Conservation (phyloP, 768 basidiomycete species). For the Pisolithus marmoratus region DNA sequence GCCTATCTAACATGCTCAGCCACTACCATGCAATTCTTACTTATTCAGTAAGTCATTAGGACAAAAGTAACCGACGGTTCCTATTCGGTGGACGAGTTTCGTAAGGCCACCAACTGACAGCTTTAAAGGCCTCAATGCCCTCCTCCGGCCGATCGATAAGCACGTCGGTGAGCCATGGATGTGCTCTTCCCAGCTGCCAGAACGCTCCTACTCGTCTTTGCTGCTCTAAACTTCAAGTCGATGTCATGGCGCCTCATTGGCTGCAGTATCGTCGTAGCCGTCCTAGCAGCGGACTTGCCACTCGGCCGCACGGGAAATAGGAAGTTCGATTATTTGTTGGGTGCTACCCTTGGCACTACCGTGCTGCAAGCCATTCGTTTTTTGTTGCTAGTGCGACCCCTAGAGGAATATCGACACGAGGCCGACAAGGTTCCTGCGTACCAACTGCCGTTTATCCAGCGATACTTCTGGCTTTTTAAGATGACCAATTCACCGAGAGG, state of each 20-base stretch:
- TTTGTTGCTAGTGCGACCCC: constrained; percentile 1
- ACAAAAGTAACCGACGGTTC: no score
- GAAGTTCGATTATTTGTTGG: constrained; percentile 1
- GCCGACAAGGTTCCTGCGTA: not conserved
- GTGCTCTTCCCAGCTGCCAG: not conserved
- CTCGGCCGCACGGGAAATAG: not conserved
- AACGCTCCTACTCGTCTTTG: not conserved
- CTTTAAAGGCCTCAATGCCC: no score
- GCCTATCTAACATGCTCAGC: no score
- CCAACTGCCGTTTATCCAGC: not conserved
- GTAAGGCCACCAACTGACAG: no score
- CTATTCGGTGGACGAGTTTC: no score
- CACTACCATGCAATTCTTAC: no score
- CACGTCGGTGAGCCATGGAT: not conserved
- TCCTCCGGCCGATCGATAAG: no score
- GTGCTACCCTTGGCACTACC: not conserved
- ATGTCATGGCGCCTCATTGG: not conserved
- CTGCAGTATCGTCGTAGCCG: not conserved
- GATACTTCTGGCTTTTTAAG: not conserved
- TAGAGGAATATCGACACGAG: not conserved
- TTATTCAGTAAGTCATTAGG: no score
- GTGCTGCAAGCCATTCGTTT: not conserved
- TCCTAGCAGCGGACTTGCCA: not conserved
- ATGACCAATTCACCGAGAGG: not conserved
- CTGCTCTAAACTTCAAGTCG: not conserved